These are phyloP conservation scores for Maudiozyma saulgeensis DNA, from an alignment of 805 yeast species.

Conservation along the genomic window DNA sequence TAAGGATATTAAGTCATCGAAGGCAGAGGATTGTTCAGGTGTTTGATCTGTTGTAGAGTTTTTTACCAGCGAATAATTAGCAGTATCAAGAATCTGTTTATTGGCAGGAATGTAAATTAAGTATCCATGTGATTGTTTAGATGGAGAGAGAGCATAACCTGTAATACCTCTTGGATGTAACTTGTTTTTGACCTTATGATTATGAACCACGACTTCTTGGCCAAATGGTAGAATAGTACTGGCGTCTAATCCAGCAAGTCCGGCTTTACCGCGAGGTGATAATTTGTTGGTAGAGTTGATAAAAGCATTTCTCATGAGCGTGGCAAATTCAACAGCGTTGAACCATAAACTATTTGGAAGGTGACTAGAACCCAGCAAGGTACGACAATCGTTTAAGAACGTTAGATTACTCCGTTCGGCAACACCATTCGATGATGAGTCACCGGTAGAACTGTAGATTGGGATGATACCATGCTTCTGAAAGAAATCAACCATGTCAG, in stretches of 20 bases:
- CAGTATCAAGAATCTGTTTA: too few species aligned
- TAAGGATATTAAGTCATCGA: too few species aligned
- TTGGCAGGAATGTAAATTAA: constrained; percentile 1
- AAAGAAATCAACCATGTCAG: not conserved
- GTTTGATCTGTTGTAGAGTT: too few species aligned
- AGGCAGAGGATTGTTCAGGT: too few species aligned
- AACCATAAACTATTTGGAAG: constrained; percentile 8
- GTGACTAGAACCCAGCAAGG: constrained; percentile 1
- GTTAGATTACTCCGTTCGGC: constrained; percentile 9
- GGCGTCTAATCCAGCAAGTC: constrained; percentile 4
- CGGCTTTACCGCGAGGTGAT: constrained; percentile 2
- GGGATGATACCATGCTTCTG: constrained; percentile 2
- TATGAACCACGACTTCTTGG: constrained; percentile 6
- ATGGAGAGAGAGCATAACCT: constrained; percentile 4
- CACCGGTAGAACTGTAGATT: constrained; percentile 4
- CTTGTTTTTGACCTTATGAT: not conserved
- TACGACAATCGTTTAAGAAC: constrained; percentile 8
- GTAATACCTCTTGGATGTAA: constrained; percentile 1
- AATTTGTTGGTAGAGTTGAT: not conserved
- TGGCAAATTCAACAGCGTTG: constrained; percentile 7
- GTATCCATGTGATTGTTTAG: constrained; percentile 4
- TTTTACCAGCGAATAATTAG: too few species aligned
- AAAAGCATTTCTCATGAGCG: constrained; percentile 3
- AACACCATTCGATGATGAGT: constrained; percentile 6
- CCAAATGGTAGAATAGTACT: constrained; percentile 7